Conservation (phyloP, 176 grass and related monocot genomes). For the Phyllostachys edulis region DNA sequence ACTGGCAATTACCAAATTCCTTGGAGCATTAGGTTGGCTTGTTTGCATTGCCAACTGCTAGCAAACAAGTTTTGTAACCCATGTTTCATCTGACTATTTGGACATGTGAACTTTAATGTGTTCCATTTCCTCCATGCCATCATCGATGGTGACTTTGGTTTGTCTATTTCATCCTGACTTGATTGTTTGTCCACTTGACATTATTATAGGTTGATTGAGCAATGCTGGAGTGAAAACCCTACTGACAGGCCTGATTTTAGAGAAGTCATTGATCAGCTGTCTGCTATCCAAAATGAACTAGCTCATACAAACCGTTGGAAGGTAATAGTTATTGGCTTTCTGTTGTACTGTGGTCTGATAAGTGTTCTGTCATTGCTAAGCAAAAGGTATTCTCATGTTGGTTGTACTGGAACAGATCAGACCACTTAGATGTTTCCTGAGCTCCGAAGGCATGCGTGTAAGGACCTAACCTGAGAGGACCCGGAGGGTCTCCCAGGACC, state of each 20-base stretch:
- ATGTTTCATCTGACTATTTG: slow-evolving; percentile 8
- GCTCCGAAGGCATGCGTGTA: slow-evolving; percentile 72
- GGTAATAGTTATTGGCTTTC: slow-evolving; percentile 40
- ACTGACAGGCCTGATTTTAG: slow-evolving; percentile 72
- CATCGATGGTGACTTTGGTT: slow-evolving; percentile 9
- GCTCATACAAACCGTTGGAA: slow-evolving; percentile 66
- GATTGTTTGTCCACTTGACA: no score
- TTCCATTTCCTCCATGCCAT: neutral
- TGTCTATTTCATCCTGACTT: slow-evolving; percentile 50
- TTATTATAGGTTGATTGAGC: slow-evolving; percentile 76
- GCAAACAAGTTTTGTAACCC: neutral
- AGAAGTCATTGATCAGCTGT: slow-evolving; percentile 60
- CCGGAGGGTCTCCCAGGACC: no score
- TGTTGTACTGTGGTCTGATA: neutral
- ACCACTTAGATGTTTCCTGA: slow-evolving; percentile 62
- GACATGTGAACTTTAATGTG: neutral
- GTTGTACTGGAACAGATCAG: slow-evolving; percentile 47
- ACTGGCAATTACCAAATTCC: neutral
- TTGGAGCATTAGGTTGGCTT: slow-evolving; percentile 6
- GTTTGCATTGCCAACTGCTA: neutral
- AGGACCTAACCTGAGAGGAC: no score
- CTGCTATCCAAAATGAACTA: slow-evolving; percentile 61
- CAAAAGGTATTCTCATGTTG: slow-evolving; percentile 21
- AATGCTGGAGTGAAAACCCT: slow-evolving; percentile 94
- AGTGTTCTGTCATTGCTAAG: slow-evolving; percentile 1